Evolutionary conservation across 169 alveolate species (phyloP).

Genomic region (Plasmodium fragile): DNA sequence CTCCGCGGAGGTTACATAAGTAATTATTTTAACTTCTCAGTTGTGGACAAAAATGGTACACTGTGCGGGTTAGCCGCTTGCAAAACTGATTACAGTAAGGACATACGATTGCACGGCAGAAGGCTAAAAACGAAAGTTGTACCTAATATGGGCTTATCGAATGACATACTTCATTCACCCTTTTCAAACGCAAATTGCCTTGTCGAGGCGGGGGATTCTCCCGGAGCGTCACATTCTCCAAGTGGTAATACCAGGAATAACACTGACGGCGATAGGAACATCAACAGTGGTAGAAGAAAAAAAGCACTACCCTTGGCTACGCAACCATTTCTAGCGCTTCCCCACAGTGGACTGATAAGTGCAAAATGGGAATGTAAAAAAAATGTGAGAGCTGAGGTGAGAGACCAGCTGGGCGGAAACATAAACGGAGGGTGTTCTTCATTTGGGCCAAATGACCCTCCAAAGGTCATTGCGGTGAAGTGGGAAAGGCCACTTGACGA

Average conservation of each 20-base stretch:
- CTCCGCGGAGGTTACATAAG: conserved; percentile 44
- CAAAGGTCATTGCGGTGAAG: conserved; percentile 16
- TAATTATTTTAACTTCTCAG: conserved; percentile 39
- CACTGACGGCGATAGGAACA: not conserved
- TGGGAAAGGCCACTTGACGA: conserved; percentile 6
- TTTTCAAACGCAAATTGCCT: not conserved
- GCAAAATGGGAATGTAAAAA: not conserved
- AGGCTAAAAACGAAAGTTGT: conserved; percentile 26
- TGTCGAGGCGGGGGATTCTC: not conserved
- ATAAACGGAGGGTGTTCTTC: not conserved
- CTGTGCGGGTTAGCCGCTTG: not conserved
- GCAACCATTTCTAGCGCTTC: not conserved
- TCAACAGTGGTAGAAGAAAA: not conserved
- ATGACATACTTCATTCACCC: conserved; percentile 3
- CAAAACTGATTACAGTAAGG: conserved; percentile 7
- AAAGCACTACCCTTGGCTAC: not conserved
- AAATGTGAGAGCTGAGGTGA: not conserved
- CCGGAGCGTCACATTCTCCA: not conserved
- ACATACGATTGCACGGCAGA: conserved; percentile 33
- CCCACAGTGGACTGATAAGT: not conserved
- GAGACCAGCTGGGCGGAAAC: not conserved
- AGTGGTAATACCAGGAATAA: not conserved
- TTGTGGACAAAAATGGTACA: not conserved
- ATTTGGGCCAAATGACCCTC: conserved; percentile 18
- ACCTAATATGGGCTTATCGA: conserved; percentile 25